Evolutionary conservation across 352 stramenopile species (phyloP), one percentile per base, ranked within the genome.

Genomic region (Peronospora farinosa): DNA sequence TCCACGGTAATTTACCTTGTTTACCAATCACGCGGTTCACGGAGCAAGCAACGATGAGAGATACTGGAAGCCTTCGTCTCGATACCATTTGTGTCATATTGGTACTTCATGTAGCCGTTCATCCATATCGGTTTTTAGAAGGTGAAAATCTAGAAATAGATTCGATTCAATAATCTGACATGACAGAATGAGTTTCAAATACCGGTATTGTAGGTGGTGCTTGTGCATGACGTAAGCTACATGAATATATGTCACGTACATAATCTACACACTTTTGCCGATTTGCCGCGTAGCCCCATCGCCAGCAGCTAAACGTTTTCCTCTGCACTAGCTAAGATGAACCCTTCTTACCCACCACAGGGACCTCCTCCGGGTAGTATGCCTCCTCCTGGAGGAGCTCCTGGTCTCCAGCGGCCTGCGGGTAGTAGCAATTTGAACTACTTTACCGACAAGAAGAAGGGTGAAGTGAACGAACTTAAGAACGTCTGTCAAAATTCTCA

Each of bases 381-480:
- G 57, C 47, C 53, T 6, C 52, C 57, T 23, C 52, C 57, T n/a
- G 43, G 55, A 15, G 47, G 36, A 16, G 37, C 30, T 9, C 39
- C 62, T 2, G 52, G 57, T 9, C 25, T 46, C 0, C 62, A 60
- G 12, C 49, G 54, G 5, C 66, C 63, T 9, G 60, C 54, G 6
- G 68, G 57, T 7, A 51, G 51, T 21, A 66, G 65, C 51, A 88
- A 86, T 48, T 68, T 76, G 27, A 88, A 67, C 57, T 92, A 92
- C 62, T 92, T 92, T 31, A 88, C 70, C 3, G 86, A 95, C 67
- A 91, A 96, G 69, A 97, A 97, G 74, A 97, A 96, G 65, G 90
- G 90, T 53, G 91, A 97, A 64, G 92, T 97, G 39, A 97, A 96
- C 58, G 91, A 97, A 67, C 72, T 97, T 31, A 96, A 96, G 69